Percentiles rank a stretch among this genome's conserved stretches.
Conservation (phyloP, 495 filamentous ascomycete species). For the Tuber magnatum region DNA sequence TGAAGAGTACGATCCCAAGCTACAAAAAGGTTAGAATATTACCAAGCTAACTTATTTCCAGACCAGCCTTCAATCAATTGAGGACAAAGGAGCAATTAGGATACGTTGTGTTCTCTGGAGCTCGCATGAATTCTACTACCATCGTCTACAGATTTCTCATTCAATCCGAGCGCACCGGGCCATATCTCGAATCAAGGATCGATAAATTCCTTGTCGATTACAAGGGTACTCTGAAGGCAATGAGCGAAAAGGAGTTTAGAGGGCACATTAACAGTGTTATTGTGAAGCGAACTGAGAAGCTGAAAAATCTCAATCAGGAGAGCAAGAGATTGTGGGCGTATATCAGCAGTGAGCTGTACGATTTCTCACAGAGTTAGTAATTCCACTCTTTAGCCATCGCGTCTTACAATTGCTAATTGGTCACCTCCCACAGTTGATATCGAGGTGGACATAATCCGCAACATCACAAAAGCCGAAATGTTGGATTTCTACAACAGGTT, state of each 20-base stretch:
- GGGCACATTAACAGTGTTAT: constrained; percentile 83
- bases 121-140: constrained; percentile 59
- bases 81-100: constrained; percentile 96
- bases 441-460: constrained; percentile 67
- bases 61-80: constrained; percentile 80
- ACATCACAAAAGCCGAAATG: constrained; percentile 69
- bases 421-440: constrained; percentile 51
- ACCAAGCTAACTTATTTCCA: constrained; percentile 24
- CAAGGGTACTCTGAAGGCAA: constrained; percentile 57
- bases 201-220: constrained; percentile 70
- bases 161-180: constrained; percentile 78
- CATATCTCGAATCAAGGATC: constrained; percentile 79
- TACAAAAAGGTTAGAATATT: background rate
- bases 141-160: constrained; percentile 86
- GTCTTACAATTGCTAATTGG: constrained; percentile 29
- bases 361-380: constrained; percentile 71
- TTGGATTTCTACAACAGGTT: constrained; percentile 69
- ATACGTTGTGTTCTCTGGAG: constrained; percentile 86
- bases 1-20: constrained; percentile 52
- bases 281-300: constrained; percentile 78
- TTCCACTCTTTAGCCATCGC: background rate
- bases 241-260: constrained; percentile 81
- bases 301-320: constrained; percentile 87
- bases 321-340: constrained; percentile 74
- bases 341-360: constrained; percentile 76